phyloP scores from a whole-genome alignment of 2,329 filamentous ascomycete species.

The Keithomyces neogunnii region DNA sequence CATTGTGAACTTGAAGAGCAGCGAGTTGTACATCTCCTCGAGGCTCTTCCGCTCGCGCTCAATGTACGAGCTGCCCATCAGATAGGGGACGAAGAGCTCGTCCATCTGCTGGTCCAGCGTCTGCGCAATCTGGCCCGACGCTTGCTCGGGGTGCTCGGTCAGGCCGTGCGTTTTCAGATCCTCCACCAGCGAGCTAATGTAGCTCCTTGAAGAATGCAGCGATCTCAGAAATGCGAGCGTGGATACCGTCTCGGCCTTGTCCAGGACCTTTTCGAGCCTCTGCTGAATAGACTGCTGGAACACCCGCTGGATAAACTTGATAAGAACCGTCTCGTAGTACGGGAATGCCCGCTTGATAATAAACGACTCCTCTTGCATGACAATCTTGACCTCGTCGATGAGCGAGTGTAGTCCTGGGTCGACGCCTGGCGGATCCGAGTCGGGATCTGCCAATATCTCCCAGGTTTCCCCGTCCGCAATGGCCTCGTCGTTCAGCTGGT shows the following conservation, averaged over 20 bases:
- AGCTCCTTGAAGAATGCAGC: conserved; percentile 81
- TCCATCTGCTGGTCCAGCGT: conserved; percentile 68
- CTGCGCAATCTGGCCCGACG: conserved; percentile 74
- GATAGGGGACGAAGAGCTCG: conserved; percentile 66
- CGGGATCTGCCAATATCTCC: conserved; percentile 90
- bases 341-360: conserved; percentile 96
- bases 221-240: conserved; percentile 86
- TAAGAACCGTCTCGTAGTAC: conserved; percentile 88
- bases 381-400: conserved; percentile 87
- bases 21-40: conserved; percentile 77
- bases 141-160: conserved; percentile 89
- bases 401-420: conserved; percentile 88
- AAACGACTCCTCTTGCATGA: conserved; percentile 93
- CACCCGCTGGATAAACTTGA: conserved; percentile 87
- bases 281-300: conserved; percentile 99
- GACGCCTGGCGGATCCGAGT: conserved; percentile 82
- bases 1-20: conserved; percentile 95
- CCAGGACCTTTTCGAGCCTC: conserved; percentile 86
- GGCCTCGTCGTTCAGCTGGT: conserved; percentile 83
- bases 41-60: conserved; percentile 61
- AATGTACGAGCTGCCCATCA: conserved; percentile 62
- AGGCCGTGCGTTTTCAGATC: conserved; percentile 90
- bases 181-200: conserved; percentile 80
- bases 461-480: conserved; percentile 67
- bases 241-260: conserved; percentile 88